Base-by-base conservation (phyloP, 257 asterid species). In the Solanum arcanum region DNA sequence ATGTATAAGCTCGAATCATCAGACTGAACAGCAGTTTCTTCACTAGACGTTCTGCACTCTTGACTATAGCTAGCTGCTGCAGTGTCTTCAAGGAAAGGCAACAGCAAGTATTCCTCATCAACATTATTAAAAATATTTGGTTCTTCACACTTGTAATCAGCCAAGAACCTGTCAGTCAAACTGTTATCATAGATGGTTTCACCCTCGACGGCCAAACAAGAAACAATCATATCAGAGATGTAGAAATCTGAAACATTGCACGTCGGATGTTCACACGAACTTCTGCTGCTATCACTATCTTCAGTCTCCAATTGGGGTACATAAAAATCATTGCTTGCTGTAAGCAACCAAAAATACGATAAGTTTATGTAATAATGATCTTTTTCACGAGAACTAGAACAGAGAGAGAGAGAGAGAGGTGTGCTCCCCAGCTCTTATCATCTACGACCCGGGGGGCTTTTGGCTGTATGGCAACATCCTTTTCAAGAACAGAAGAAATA, bases 221-320 rank as follows among this genome's bases (percentile, higher is more conserved):
- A 93, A 91, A 92, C 93, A 86, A 92, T 93, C 93, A 92, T 94
- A 93, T 95, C 98, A 88, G 98, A 92, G 86, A 92, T 87, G 92
- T 91, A 90, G 85, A 92, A 92, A 89, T 97, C 98, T 52, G 98
- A 92, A 27, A 90, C 89, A 87, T 92, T 91, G 94, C 97, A 92
- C 47, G 90, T 90, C 85, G 92, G 91, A 87, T 91, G 88, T 86
- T 92, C 95, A 87, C 92, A 92, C 69, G 96, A 91, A 87, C 92
- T 91, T 91, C 92, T 90, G 91, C 96, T 94, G 92, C 95, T 90
- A 77, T 93, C 96, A 91, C 96, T 95, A 85, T 95, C 97, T 86
- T 94, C 98, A 20, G 92, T 93, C 87, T 94, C 97, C 93, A 92
- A 89, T 86, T 90, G 94, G 27, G 98, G 98, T 89, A 94, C 93